A percentile compares a stretch with the other conserved stretches of the same genome.
Conservation (phyloP, 495 filamentous ascomycete genomes). For the Neurospora discreta region DNA sequence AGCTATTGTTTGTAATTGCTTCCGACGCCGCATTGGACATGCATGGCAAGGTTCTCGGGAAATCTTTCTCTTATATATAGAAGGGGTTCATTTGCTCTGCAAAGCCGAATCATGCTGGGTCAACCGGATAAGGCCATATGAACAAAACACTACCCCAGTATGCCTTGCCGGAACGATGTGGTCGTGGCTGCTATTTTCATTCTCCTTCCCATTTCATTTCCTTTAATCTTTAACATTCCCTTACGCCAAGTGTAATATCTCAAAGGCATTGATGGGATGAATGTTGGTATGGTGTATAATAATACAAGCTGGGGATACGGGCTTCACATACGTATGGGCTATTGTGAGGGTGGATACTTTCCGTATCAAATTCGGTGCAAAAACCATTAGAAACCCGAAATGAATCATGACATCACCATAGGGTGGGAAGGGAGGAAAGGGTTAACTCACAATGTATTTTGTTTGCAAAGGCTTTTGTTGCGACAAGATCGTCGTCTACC, state of each 20-base stretch:
- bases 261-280: slow-evolving; percentile 47
- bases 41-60: neutral
- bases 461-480: neutral
- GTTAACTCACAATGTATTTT: neutral
- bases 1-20: slow-evolving; percentile 13
- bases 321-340: neutral
- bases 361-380: neutral
- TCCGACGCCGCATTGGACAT: neutral
- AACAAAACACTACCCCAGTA: neutral
- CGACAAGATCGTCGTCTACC: neutral
- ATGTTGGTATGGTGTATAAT: slow-evolving; percentile 22
- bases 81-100: neutral
- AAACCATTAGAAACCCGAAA: neutral
- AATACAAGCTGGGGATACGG: neutral
- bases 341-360: neutral
- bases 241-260: slow-evolving; percentile 4
- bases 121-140: neutral
- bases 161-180: neutral
- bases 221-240: neutral
- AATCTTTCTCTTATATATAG: neutral
- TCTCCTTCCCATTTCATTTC: neutral
- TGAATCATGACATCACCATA: neutral
- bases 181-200: neutral
- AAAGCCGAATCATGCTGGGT: neutral
- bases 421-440: neutral